Conservation (phyloP, 805 yeast species). For the Huiozyma sinensis region DNA sequence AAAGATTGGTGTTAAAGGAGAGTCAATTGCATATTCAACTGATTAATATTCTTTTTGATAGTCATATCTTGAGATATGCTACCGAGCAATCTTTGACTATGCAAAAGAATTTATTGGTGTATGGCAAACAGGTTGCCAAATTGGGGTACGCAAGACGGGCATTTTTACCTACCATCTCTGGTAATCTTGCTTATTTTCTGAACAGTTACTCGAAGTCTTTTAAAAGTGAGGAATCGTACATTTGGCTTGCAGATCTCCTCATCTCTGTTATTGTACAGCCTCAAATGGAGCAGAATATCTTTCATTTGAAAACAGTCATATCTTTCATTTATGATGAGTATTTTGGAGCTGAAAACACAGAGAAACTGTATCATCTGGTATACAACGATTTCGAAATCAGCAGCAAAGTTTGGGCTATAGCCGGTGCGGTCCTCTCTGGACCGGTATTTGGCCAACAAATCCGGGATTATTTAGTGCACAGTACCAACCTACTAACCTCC, state of each 20-base stretch:
- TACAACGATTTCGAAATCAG: slow-evolving; percentile 53
- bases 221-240: slow-evolving; percentile 2
- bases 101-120: slow-evolving; percentile 5
- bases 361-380: slow-evolving; percentile 32
- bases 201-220: slow-evolving; percentile 1
- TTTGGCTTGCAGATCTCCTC: slow-evolving; percentile 45
- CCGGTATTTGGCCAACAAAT: slow-evolving; percentile 14
- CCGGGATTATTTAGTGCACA: slow-evolving; percentile 17
- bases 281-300: slow-evolving; percentile 48
- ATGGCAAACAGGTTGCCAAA: slow-evolving; percentile 35
- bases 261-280: slow-evolving; percentile 35
- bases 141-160: slow-evolving; percentile 55
- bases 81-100: slow-evolving; percentile 21
- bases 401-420: slow-evolving; percentile 40
- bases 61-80: slow-evolving; percentile 32
- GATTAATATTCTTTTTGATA: slow-evolving; percentile 40
- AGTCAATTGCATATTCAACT: slow-evolving; percentile 48
- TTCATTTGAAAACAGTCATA: slow-evolving; percentile 48
- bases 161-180: slow-evolving; percentile 50
- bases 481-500: slow-evolving; percentile 39
- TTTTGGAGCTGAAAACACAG: not conserved
- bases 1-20: slow-evolving; percentile 56
- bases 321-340: slow-evolving; percentile 39
- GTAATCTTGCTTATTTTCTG: slow-evolving; percentile 37
- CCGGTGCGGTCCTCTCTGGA: slow-evolving; percentile 33